Conservation (phyloP, 768 basidiomycete species). For the Sporobolomyces roseus region DNA sequence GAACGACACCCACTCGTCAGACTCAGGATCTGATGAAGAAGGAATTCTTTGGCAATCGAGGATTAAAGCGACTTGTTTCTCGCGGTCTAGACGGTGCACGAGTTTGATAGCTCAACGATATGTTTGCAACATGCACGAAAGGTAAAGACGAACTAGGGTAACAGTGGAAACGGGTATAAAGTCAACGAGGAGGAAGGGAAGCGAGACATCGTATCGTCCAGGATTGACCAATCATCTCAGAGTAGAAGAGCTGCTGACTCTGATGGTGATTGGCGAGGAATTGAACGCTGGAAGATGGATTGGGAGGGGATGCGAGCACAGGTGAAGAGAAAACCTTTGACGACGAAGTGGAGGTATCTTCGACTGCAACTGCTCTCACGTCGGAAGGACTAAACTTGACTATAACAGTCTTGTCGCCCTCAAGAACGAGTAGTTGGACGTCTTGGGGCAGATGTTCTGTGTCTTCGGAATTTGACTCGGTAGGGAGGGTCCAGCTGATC, state of each 20-base stretch:
- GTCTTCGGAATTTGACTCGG: not conserved
- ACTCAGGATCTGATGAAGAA: no score
- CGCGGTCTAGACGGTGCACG: no score
- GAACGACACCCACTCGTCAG: no score
- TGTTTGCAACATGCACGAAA: no score
- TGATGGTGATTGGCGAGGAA: slow-evolving; percentile 19
- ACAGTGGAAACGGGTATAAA: no score
- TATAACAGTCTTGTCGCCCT: slow-evolving; percentile 23
- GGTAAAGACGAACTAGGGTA: no score
- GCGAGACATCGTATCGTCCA: slow-evolving; percentile 8
- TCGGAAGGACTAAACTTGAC: slow-evolving; percentile 19
- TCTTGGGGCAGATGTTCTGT: slow-evolving; percentile 1
- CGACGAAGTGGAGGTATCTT: no score
- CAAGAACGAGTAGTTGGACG: slow-evolving; percentile 35
- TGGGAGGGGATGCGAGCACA: not conserved
- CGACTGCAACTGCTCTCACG: slow-evolving; percentile 28
- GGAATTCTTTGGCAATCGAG: no score
- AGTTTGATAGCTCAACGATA: no score
- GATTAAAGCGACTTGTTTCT: no score
- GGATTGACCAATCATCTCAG: not conserved
- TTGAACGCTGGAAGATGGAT: not conserved
- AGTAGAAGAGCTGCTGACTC: slow-evolving; percentile 6
- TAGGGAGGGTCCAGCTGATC: slow-evolving; percentile 31
- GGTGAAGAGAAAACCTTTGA: not conserved
- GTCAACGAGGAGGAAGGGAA: no score